A percentile compares a stretch with the other conserved stretches of the same genome.
Conservation (phyloP, 495 filamentous ascomycete species). For the Parachaetomium inaequale region DNA sequence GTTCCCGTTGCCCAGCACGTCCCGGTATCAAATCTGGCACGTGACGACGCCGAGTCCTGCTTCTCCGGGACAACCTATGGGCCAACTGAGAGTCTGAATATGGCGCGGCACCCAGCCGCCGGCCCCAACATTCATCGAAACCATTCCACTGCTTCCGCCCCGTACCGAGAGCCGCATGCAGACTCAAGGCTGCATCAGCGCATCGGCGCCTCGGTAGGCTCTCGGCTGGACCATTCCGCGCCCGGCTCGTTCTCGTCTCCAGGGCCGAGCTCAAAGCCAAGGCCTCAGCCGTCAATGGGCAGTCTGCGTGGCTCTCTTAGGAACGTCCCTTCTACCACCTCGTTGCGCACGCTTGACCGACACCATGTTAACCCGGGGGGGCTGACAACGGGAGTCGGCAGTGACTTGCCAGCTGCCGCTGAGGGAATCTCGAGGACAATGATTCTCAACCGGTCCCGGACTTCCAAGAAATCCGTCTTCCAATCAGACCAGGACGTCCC, state of each 20-base stretch:
- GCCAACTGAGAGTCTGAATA: conserved; percentile 20
- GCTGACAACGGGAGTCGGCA: not conserved
- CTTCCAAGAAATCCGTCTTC: conserved; percentile 31
- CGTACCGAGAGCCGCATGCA: not conserved
- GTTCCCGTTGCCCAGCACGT: not conserved
- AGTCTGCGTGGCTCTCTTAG: conserved; percentile 10
- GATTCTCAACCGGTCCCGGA: conserved; percentile 34
- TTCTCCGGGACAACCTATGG: conserved; percentile 30
- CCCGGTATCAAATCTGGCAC: not conserved
- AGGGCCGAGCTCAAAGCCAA: not conserved
- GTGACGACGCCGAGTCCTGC: conserved; percentile 29
- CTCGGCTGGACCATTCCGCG: not conserved
- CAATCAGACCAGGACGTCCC: conserved; percentile 23
- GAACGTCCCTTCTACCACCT: conserved; percentile 18
- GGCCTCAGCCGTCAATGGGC: conserved; percentile 7
- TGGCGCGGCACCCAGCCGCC: not conserved
- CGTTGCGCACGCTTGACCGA: conserved; percentile 16
- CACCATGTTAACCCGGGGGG: conserved; percentile 14
- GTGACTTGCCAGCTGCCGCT: conserved; percentile 1
- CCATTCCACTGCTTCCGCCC: conserved; percentile 9
- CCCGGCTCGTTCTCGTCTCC: not conserved
- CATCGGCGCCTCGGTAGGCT: not conserved
- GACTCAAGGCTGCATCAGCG: conserved; percentile 10
- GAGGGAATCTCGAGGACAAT: conserved; percentile 28
- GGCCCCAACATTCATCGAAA: not conserved